These are phyloP conservation scores for Seminavis robusta DNA, from an alignment of 108 stramenopile genomes.

Conservation along the genomic window DNA sequence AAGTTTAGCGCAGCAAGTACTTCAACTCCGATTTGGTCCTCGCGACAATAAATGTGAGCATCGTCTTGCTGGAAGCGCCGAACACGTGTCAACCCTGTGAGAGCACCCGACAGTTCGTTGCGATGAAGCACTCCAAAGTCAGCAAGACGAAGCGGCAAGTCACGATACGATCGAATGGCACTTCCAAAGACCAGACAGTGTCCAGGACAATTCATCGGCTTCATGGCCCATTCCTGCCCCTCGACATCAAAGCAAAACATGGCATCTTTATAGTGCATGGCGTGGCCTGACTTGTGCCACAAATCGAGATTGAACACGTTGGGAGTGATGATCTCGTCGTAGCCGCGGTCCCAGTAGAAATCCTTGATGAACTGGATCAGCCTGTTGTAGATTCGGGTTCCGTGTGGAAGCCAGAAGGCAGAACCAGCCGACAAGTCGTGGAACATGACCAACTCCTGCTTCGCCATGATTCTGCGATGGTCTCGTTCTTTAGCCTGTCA, in stretches of 20 bases:
- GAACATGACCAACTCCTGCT: conserved; percentile 98
- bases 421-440: conserved; percentile 95
- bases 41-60: conserved; percentile 96
- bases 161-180: conserved; percentile 92
- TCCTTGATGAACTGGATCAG: conserved; percentile 92
- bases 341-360: conserved; percentile 96
- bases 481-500: conserved; percentile 95
- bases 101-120: conserved; percentile 94
- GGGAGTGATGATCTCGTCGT: conserved; percentile 97
- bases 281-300: conserved; percentile 97
- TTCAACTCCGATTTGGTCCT: conserved; percentile 95
- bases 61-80: conserved; percentile 99
- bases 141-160: conserved; percentile 95
- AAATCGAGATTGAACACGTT: conserved; percentile 98
- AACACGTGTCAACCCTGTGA: conserved; percentile 98
- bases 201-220: conserved; percentile 99
- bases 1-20: conserved; percentile 94
- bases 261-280: conserved; percentile 97
- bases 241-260: conserved; percentile 97
- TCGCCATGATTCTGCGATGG: conserved; percentile 88
- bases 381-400: conserved; percentile 98
- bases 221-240: conserved; percentile 94
- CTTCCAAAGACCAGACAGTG: conserved; percentile 95
- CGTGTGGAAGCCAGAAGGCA: conserved; percentile 97
- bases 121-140: conserved; percentile 99